Conservation (phyloP, 768 basidiomycete species). For the Pulveroboletus sp. region DNA sequence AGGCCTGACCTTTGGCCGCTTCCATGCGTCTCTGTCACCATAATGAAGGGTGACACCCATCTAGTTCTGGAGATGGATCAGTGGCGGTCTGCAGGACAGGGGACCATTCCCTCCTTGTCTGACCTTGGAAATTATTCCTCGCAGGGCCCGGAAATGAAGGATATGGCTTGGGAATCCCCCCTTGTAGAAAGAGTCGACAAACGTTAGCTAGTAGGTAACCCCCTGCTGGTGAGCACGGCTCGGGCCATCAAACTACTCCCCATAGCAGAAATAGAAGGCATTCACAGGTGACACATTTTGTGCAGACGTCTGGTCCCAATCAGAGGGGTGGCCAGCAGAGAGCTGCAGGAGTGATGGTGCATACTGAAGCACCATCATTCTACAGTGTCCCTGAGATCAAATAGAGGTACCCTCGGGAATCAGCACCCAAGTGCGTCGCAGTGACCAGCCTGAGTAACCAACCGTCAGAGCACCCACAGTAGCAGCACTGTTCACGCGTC, state of each 20-base stretch:
- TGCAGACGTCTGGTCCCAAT: constrained; percentile 9
- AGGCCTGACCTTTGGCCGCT: too few relatives aligned
- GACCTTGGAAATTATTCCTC: constrained; percentile 14
- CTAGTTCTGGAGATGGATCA: constrained; percentile 2
- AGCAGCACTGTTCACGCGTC: constrained; percentile 14
- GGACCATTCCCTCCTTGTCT: constrained; percentile 10
- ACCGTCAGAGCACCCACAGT: constrained; percentile 5
- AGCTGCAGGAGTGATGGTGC: constrained; percentile 8
- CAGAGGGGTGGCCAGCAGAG: constrained; percentile 12
- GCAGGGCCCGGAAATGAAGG: constrained; percentile 24
- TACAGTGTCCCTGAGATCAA: not conserved
- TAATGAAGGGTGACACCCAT: too few relatives aligned
- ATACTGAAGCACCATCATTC: constrained; percentile 4
- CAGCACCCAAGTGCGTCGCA: constrained; percentile 9
- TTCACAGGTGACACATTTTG: constrained; percentile 10
- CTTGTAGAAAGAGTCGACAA: constrained; percentile 2
- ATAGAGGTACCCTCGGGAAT: constrained; percentile 8
- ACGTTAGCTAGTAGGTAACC: constrained; percentile 10
- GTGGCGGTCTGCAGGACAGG: constrained; percentile 18
- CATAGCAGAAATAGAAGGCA: constrained; percentile 21
- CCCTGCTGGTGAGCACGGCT: constrained; percentile 6
- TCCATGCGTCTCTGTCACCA: constrained; percentile 11
- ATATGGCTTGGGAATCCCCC: constrained; percentile 2
- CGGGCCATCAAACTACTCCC: constrained; percentile 21
- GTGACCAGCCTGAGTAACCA: constrained; percentile 9